Percentiles rank a stretch among this genome's conserved stretches.
phyloP scores from a whole-genome alignment of 352 stramenopile species.

The Phytopythium vexans region DNA sequence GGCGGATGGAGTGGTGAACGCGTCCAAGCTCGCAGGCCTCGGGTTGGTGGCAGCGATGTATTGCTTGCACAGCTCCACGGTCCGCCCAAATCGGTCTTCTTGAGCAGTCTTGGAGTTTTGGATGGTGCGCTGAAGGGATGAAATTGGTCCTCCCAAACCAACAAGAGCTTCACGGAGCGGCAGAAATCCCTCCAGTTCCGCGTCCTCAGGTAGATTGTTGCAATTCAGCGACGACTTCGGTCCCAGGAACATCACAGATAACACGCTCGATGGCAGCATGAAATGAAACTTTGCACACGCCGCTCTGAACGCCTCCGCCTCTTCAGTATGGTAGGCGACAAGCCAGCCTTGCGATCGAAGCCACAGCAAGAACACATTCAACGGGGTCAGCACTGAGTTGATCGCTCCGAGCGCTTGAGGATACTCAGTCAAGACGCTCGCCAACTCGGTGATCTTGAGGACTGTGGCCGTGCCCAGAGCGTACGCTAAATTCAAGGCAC shows the following conservation, averaged over 20 bases:
- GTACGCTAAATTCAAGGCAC: not conserved
- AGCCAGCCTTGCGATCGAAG: conserved; percentile 33
- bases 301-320: conserved; percentile 6
- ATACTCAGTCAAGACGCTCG: not conserved
- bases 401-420: conserved; percentile 9
- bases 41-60: not conserved
- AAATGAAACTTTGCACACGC: conserved; percentile 9
- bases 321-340: not conserved
- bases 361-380: conserved; percentile 42
- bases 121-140: too few species aligned
- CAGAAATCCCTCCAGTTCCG: conserved; percentile 37
- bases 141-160: too few species aligned
- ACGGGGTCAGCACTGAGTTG: conserved; percentile 33
- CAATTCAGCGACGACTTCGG: not conserved
- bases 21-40: not conserved
- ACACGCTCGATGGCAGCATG: conserved; percentile 8
- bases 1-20: not conserved
- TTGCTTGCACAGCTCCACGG: not conserved
- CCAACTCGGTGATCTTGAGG: not conserved
- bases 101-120: too few species aligned
- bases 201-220: conserved; percentile 31
- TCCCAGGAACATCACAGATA: conserved; percentile 7
- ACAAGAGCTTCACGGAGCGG: conserved; percentile 6
- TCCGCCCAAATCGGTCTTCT: conserved; percentile 3
- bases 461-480: not conserved